Evolutionary conservation across 805 yeast genomes (phyloP), one percentile per base, ranked within the genome.

Genomic region (Grigorovia transvaalensis): DNA sequence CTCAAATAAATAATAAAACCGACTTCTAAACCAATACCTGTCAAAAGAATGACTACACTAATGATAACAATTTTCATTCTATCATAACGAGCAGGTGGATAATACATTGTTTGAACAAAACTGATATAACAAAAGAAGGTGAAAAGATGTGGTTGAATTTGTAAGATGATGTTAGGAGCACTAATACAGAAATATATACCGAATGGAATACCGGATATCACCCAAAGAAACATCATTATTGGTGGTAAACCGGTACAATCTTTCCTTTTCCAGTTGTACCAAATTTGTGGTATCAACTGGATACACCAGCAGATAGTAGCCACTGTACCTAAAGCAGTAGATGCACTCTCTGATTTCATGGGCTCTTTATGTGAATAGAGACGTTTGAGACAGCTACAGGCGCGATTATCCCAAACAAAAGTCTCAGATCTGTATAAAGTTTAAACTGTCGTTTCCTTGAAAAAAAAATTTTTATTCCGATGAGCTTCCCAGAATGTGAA

Each of bases 221-320:
- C 80, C 96, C 96, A 90, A 27, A 88, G 67, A 51, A 88, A 77
- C 79, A 88, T 76, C 96, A 91, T 89, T 40, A 77, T 17, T 6
- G 90, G 88, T 1, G 95, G 96, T 9, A 90, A 69, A 0, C 98
- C 97, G 38, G 81, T 84, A 53, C 95, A 85, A 62, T 88, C 80
- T 60, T 90, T 88, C 9, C 77, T 76, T 52, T 75, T 73, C 71
- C 78, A 88, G 64, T 90, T 90, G 63, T 81, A 74, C 53, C 80
- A 73, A 47, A 89, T 82, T 61, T 87, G 97, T 1, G 97, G 97
- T 1, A 88, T 74, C 56, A 90, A 71, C 68, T 91, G 97, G 57
- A 90, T 71, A 66, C 97, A 90, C 96, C 96, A 91, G 53, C 86
- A 75, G 1, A 90, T 80, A 0, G 98, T 90, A 8, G 96, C 97